Evolutionary conservation across 1,284 basidiomycete genomes (phyloP).

Genomic region (Amylostereum areolatum): DNA sequence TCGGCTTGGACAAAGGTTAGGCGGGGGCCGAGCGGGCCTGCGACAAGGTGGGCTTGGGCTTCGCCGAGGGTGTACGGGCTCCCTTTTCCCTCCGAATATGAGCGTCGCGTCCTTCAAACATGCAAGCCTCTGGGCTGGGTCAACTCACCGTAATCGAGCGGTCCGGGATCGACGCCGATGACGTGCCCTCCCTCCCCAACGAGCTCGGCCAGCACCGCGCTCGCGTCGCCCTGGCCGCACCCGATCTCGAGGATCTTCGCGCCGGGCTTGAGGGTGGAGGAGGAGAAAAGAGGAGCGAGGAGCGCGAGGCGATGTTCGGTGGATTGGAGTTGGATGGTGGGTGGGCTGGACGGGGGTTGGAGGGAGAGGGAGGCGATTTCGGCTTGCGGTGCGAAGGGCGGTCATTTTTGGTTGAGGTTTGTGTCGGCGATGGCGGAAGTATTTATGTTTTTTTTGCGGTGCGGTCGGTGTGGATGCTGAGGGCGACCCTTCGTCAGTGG

Average conservation of each 20-base stretch:
- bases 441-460: no score
- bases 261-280: constrained; percentile 27
- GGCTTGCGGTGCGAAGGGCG: no score
- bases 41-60: constrained; percentile 30
- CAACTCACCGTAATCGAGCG: constrained; percentile 30
- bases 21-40: constrained; percentile 26
- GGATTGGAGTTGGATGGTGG: constrained; percentile 18
- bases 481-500: no score
- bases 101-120: no score
- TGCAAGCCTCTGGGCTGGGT: neutral
- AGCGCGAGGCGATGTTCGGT: constrained; percentile 32
- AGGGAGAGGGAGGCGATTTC: constrained; percentile 15
- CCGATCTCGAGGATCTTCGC: constrained; percentile 33
- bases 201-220: constrained; percentile 29
- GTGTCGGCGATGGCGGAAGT: no score
- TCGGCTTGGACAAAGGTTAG: constrained; percentile 31
- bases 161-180: constrained; percentile 34
- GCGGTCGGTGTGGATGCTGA: no score
- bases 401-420: no score
- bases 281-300: no score
- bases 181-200: constrained; percentile 33
- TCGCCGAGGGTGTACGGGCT: constrained; percentile 33
- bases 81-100: constrained; percentile 18
- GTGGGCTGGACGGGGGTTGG: constrained; percentile 8
- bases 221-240: constrained; percentile 39